Base-by-base conservation (phyloP, 1,284 basidiomycete species). In the Ustilago shanxiensis region DNA sequence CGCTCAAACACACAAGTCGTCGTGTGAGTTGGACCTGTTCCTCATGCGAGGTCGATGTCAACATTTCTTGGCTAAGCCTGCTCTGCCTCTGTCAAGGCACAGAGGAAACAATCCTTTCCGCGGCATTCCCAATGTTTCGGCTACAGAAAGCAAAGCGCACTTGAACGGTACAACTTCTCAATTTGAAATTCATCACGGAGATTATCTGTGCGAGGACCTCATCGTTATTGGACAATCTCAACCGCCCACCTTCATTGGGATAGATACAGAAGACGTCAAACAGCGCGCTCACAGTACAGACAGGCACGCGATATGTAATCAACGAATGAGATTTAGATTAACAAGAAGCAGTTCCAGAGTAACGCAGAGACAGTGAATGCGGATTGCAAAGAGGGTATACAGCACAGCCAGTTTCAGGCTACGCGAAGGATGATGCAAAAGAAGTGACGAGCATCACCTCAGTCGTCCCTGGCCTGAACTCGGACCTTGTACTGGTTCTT, bases 401-500 rank as follows among this genome's bases (percentile, higher is more conserved):
- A 51, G 29, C 41, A 26, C 10, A 11, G 13, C 22, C 14, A 8
- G 26, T 16, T 22, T 10, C 18, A n/a, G 47, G 10, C 5, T 49
- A 22, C 22, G 24, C 47, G 45, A 49, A 7, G n/a, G 47, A 56
- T 22, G 16, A 11, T n/a, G 5, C 28, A 51, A 24, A 41, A 26
- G 18, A 18, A 14, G 49, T 10, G 20, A n/a, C 26, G 8, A 22
- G 33, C 6, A 3, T 10, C 8, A 24, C 10, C 39, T 60, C 39
- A 77, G 50, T 77, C 74, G 35, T 73, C 66, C 20, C 75, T 47
- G 4, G 66, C 61, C 52, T 60, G 49, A 22, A 79, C 61, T 5
- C 69, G 66, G 24, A 79, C 55, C 52, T 49, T 54, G 65, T 79
- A 79, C 35, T 60, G 72, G 37, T 79, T 79, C 62, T 72, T 66